phyloP scores from a whole-genome alignment of 768 basidiomycete genomes.

The Wakefieldia striispora region DNA sequence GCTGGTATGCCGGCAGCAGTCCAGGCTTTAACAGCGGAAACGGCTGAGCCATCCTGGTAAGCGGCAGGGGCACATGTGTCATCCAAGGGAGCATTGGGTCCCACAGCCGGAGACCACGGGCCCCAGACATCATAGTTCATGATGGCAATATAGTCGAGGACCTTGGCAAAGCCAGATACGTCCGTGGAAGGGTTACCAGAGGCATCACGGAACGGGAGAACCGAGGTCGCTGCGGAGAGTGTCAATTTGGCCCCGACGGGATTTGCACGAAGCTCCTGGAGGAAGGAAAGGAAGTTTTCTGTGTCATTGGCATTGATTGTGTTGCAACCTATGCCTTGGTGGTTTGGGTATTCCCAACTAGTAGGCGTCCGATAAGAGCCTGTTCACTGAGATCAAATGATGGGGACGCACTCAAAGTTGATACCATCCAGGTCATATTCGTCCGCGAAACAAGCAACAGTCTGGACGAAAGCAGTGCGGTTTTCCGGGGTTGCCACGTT shows the following conservation, averaged over 20 bases:
- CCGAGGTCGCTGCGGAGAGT: constrained; percentile 64
- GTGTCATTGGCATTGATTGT: constrained; percentile 54
- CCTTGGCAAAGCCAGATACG: constrained; percentile 67
- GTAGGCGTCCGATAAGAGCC: constrained; percentile 13
- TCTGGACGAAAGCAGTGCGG: constrained; percentile 61
- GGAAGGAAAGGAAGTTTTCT: constrained; percentile 73
- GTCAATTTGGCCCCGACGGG: constrained; percentile 52
- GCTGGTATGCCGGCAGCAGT: constrained; percentile 70
- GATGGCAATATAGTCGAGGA: constrained; percentile 62
- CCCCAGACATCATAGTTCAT: constrained; percentile 71
- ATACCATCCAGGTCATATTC: constrained; percentile 58
- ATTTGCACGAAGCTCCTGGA: constrained; percentile 61
- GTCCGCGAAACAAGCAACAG: constrained; percentile 46
- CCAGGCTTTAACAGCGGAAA: constrained; percentile 72
- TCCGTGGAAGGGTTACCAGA: constrained; percentile 61
- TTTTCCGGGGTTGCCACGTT: constrained; percentile 54
- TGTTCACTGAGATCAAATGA: neutral
- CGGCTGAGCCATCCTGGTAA: constrained; percentile 70
- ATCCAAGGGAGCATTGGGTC: constrained; percentile 79
- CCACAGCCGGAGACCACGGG: constrained; percentile 50
- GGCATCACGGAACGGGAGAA: constrained; percentile 61
- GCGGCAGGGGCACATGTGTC: constrained; percentile 65
- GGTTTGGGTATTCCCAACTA: constrained; percentile 86
- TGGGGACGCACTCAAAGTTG: constrained; percentile 30
- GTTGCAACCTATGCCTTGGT: constrained; percentile 71